phyloP scores from a whole-genome alignment of 2,329 filamentous ascomycete species.

The Talaromyces islandicus region DNA sequence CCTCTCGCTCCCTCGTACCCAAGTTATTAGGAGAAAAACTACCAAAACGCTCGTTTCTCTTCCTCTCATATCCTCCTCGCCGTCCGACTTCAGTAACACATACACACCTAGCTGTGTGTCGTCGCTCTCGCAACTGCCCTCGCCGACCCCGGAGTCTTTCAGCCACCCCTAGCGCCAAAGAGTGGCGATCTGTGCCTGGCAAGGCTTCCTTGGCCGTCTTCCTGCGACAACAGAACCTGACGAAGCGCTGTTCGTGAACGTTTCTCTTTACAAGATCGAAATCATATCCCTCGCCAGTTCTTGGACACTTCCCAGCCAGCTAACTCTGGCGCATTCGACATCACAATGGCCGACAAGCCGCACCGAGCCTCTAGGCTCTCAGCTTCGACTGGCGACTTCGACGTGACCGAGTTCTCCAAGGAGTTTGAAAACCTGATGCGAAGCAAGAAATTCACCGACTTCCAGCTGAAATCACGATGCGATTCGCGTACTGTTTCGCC shows the following conservation, averaged over 20 bases:
- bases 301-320: not conserved
- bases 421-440: slow-evolving; percentile 84
- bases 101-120: not conserved
- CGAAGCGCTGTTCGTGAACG: not conserved
- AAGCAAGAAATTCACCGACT: slow-evolving; percentile 78
- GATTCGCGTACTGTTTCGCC: slow-evolving; percentile 56
- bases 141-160: not conserved
- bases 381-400: slow-evolving; percentile 6
- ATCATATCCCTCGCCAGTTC: too few relatives aligned
- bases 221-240: not conserved
- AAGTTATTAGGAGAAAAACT: not conserved
- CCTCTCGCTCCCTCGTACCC: not conserved
- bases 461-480: slow-evolving; percentile 59
- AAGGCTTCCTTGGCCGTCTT: not conserved
- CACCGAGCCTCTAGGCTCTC: not conserved
- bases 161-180: not conserved
- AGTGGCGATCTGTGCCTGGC: not conserved
- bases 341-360: slow-evolving; percentile 6
- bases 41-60: not conserved
- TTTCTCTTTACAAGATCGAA: not conserved
- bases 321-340: not conserved
- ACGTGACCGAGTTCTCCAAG: slow-evolving; percentile 64
- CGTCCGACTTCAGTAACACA: not conserved
- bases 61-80: not conserved
- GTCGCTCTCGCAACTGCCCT: not conserved